Evolutionary conservation across 768 basidiomycete species (phyloP), one percentile per base, ranked within the genome.

Genomic region (Suillus hirtellus): DNA sequence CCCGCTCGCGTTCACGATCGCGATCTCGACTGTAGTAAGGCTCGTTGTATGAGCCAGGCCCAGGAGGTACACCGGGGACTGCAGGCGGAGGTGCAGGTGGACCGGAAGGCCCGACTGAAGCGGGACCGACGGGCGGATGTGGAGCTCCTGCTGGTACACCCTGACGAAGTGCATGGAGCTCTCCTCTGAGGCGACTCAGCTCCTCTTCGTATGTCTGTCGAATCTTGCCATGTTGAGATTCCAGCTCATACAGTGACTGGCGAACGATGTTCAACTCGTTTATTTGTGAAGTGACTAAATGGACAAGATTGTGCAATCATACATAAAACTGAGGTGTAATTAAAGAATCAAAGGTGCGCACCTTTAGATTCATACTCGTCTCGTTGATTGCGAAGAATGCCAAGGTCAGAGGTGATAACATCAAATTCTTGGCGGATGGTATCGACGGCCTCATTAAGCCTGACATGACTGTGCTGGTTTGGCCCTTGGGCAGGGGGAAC

Each of bases 301-400:
- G 63, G 31, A 62, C 58, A 34, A 58, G 35, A 60, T 3, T 59
- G 63, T 70, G 61, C 67, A 64, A 46, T 46, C 60, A 59, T n/a
- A 43, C 56, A 42, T 60, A 7, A 31, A 52, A 60, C 35, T n/a
- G 64, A 54, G 27, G 14, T 24, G 9, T 42, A 19, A 8, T 37
- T 15, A 9, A 31, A 9, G 19, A 53, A 49, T 46, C 53, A 53
- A 37, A 21, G 42, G 27, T 24, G 81, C 88, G 63, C 66, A 96
- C 96, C 85, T 83, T 95, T 95, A 7, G 80, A 81, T 77, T 98
- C 96, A 72, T 88, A 92, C 63, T 98, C 96, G 68, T 97, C 95
- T 58, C 92, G 81, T 77, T 96, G 92, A 37, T 79, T 82, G 61
- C 93, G 84, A 68, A 90, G 80, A 11, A 83, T 70, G n/a, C 76